Base-by-base conservation (phyloP, 1,139 yeast species). In the Candida frijolesensis region DNA sequence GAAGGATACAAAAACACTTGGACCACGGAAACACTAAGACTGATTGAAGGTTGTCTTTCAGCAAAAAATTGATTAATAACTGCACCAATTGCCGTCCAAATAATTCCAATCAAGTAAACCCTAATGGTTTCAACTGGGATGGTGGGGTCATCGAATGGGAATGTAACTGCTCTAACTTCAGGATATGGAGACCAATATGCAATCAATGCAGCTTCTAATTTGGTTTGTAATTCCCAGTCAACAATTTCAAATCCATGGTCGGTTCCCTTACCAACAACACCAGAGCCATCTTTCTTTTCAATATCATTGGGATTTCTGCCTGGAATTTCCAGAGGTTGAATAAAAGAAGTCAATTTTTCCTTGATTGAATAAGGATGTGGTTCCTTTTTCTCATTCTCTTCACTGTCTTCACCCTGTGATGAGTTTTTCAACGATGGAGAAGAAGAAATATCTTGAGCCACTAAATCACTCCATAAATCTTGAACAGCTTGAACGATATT, bases 161-260 rank as follows among this genome's bases (percentile, higher is more conserved):
- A 78, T 19, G 83, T 72, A 27, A 82, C 79, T 3, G 89, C 73
- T 55, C 89, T 72, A 2, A 85, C 87, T 62, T 84, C 88, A 5
- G 86, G 82, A 60, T 85, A 85, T 1, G 87, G 86, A 1, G 88
- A 83, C 64, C 78, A 79, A 60, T 70, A 83, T 44, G 78, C 70
- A 47, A 79, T 66, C 46, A 84, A 63, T 9, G 74, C 76, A 1
- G 85, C 85, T 49, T 74, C 73, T 40, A 77, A 59, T 51, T 67
- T 70, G 2, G 62, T 61, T 52, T 70, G 70, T 41, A 76, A 63
- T 14, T 60, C 61, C 64, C 72, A 70, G 32, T 69, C 63, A 16
- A 47, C 51, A 33, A 56, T 50, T 10, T 15, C 34, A 15, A 27
- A 40, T 25, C 29, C 29, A 25, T 25, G 29, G 10, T 3, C 10